These are phyloP conservation scores for Asterella californica DNA, from an alignment of 225 moss, liverwort and hornwort species.

Conservation along the genomic window DNA sequence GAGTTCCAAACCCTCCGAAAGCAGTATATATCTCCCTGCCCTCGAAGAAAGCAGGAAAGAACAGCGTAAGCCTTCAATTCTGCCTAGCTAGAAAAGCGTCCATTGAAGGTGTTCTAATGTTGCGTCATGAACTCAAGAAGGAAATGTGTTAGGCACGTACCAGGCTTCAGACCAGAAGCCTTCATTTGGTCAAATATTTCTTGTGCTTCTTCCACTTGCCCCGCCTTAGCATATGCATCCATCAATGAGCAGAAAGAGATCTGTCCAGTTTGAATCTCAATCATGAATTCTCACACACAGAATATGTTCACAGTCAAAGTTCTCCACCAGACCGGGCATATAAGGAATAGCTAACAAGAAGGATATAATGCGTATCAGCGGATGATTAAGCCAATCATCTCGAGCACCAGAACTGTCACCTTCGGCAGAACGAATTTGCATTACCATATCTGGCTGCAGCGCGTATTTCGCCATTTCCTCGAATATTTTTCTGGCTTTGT, in stretches of 20 bases:
- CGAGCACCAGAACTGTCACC: not conserved
- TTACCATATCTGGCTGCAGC: slow-evolving; percentile 64
- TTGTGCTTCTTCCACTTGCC: slow-evolving; percentile 61
- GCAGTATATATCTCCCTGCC: not conserved
- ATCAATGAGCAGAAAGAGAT: slow-evolving; percentile 80
- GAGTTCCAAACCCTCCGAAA: not conserved
- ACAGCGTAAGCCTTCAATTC: not conserved
- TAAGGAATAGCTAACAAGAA: not conserved
- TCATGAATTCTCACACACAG: not conserved
- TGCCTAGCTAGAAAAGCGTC: not conserved
- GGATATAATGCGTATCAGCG: too few relatives aligned
- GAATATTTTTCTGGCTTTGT: slow-evolving; percentile 53
- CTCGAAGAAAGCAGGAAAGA: not conserved
- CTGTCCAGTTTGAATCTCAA: slow-evolving; percentile 26
- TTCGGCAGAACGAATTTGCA: not conserved
- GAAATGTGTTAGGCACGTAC: slow-evolving; percentile 19
- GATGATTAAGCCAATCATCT: not conserved
- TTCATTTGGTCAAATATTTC: slow-evolving; percentile 56
- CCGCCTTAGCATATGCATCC: slow-evolving; percentile 71
- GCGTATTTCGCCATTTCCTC: slow-evolving; percentile 54
- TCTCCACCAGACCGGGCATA: not conserved
- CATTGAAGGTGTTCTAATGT: not conserved
- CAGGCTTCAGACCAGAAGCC: slow-evolving; percentile 59
- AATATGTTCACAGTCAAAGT: not conserved
- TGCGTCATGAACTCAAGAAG: too few relatives aligned